These are phyloP conservation scores for Phoma sp. DNA, from an alignment of 2,329 filamentous ascomycete species.

Conservation along the genomic window DNA sequence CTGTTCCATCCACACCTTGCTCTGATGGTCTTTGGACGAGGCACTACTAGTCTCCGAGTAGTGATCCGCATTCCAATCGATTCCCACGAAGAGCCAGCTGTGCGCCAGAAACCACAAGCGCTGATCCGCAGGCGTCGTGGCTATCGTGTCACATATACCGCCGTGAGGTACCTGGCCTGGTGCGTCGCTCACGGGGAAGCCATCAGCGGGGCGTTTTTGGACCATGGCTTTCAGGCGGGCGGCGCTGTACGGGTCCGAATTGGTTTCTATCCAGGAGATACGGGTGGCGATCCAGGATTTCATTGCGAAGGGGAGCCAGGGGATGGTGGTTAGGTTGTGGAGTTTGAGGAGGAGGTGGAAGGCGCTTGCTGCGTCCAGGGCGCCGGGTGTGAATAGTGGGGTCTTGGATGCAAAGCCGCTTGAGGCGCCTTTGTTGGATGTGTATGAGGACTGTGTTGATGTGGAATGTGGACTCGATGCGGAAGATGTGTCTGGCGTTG, in stretches of 20 bases:
- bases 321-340: constrained; percentile 19
- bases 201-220: constrained; percentile 11
- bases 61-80: constrained; percentile 15
- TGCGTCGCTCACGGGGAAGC: constrained; percentile 9
- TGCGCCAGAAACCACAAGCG: constrained; percentile 16
- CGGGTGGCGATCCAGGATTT: constrained; percentile 24
- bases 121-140: constrained; percentile 9
- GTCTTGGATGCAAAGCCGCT: not conserved
- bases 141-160: constrained; percentile 10
- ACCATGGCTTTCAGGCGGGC: constrained; percentile 21
- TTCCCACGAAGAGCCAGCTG: constrained; percentile 17
- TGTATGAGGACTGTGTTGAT: constrained; percentile 4
- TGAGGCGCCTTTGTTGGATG: not conserved
- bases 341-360: constrained; percentile 33
- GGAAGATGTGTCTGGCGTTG: not conserved
- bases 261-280: constrained; percentile 24
- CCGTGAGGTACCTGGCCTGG: constrained; percentile 9
- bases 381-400: constrained; percentile 2
- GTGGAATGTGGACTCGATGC: constrained; percentile 1
- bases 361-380: constrained; percentile 19
- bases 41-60: constrained; percentile 7
- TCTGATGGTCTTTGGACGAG: not conserved
- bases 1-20: not conserved
- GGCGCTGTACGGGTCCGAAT: constrained; percentile 19
- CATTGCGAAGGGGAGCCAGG: constrained; percentile 18